Base-by-base conservation (phyloP, 140 eudicot species). In the Oenanthe javanica region DNA sequence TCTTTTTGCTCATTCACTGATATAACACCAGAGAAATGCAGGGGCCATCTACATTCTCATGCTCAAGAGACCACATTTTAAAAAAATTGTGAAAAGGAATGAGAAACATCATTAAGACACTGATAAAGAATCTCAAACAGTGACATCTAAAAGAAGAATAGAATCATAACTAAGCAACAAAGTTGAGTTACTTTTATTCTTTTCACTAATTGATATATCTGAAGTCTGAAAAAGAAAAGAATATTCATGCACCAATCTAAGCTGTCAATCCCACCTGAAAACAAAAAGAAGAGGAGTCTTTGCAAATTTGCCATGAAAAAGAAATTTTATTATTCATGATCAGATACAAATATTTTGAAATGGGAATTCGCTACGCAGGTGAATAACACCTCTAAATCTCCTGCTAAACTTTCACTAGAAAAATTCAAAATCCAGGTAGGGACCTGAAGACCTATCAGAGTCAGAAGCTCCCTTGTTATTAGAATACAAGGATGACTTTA, bases 381-480 rank as follows among this genome's bases (percentile, higher is more conserved):
- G 72, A 74, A 2, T 21, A 57, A 52, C 38, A 21, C 15, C 47
- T 43, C 12, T 6, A 10, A 10, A 13, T 49, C 77, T 79, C 82
- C 46, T 0, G 45, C 64, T 15, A 79, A 77, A 82, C 81, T 57
- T 76, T 79, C 82, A 77, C 85, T 85, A 93, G 85, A 93, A 94
- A 79, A 94, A 94, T 80, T 92, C 98, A 78, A 94, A 92, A 66
- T 94, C 98, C 77, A 94, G 87, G 82, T 90, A 94, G 80, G 90
- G 93, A 63, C 98, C 97, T 46, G 97, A 94, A n/a, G 98, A 92
- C 81, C 96, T 83, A 72, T 89, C 90, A 8, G 98, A 94, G 55
- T 87, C 97, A 0, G 89, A 86, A 36, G 86, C 89, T 49, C 81
- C 87, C 85, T 87, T 90, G 72, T 88, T 91, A 23, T 74, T 83